A percentile compares a stretch with the other conserved stretches of the same genome.
These are phyloP conservation scores for Platanthera guangdongensis DNA, from an alignment of 106 monocot species.

Conservation along the genomic window DNA sequence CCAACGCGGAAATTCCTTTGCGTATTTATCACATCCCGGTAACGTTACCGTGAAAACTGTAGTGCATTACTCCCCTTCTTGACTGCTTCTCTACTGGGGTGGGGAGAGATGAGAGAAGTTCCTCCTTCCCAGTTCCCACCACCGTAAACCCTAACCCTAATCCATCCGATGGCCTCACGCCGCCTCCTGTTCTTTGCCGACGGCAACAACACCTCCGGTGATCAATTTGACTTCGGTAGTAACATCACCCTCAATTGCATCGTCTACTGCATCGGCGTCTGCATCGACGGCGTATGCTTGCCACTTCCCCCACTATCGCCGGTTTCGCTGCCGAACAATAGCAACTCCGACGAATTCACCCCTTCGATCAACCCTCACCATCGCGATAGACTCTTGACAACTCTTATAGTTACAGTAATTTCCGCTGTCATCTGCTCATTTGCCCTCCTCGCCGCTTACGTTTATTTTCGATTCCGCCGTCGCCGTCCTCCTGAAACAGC, in stretches of 20 bases:
- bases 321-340: background rate
- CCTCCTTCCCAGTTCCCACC: background rate
- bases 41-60: background rate
- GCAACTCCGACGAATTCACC: background rate
- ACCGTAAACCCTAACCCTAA: background rate
- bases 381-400: background rate
- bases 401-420: conserved; percentile 12
- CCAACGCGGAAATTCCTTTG: background rate
- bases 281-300: background rate
- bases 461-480: conserved; percentile 13
- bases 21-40: background rate
- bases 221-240: background rate
- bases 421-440: conserved; percentile 24
- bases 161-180: conserved; percentile 1
- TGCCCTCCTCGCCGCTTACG: conserved; percentile 23
- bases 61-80: background rate
- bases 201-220: background rate
- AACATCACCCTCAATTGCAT: conserved; percentile 4
- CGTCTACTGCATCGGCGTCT: conserved; percentile 7
- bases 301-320: background rate
- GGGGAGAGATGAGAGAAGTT: background rate
- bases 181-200: background rate
- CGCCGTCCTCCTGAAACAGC: background rate
- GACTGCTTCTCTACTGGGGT: background rate
- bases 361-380: background rate